Percentiles rank a stretch among this genome's conserved stretches.
These are phyloP conservation scores for Liquidambar formosana DNA, from an alignment of 164 flowering plant genomes.

Conservation along the genomic window DNA sequence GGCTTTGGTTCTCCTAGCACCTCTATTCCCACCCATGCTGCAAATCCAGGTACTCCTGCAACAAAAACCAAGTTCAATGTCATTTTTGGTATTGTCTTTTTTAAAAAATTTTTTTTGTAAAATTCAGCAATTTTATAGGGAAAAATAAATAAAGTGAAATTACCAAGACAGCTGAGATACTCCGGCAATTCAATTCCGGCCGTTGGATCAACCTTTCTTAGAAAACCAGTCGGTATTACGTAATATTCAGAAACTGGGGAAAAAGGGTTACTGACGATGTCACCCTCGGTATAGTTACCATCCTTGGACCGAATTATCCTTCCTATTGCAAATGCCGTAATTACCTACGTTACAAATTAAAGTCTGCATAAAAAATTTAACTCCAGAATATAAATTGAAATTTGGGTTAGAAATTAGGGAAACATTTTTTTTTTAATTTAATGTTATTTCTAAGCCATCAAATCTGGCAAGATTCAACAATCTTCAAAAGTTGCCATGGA, in stretches of 20 bases:
- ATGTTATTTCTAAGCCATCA: too few relatives aligned
- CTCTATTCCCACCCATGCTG: constrained; percentile 51
- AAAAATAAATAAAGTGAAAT: not conserved
- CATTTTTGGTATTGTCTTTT: too few relatives aligned
- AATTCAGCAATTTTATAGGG: too few relatives aligned
- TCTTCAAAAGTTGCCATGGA: too few relatives aligned
- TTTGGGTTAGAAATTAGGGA: too few relatives aligned
- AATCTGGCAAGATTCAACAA: too few relatives aligned
- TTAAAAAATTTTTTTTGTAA: too few relatives aligned
- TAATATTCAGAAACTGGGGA: constrained; percentile 37
- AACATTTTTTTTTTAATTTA: too few relatives aligned
- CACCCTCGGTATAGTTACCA: constrained; percentile 27
- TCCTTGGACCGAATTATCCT: constrained; percentile 35
- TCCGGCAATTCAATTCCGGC: constrained; percentile 27
- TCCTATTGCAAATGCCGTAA: constrained; percentile 25
- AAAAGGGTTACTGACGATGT: constrained; percentile 24
- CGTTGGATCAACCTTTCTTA: constrained; percentile 31
- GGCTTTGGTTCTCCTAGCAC: constrained; percentile 32
- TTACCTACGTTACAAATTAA: constrained; percentile 27
- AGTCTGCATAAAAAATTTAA: too few relatives aligned
- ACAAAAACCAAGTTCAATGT: not conserved
- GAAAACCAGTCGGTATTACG: constrained; percentile 15
- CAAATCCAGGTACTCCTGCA: constrained; percentile 46
- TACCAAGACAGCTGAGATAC: constrained; percentile 43
- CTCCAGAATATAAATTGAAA: too few relatives aligned